Evolutionary conservation across 176 grass and related monocot species (phyloP).

Genomic region (Tillandsia leiboldiana): DNA sequence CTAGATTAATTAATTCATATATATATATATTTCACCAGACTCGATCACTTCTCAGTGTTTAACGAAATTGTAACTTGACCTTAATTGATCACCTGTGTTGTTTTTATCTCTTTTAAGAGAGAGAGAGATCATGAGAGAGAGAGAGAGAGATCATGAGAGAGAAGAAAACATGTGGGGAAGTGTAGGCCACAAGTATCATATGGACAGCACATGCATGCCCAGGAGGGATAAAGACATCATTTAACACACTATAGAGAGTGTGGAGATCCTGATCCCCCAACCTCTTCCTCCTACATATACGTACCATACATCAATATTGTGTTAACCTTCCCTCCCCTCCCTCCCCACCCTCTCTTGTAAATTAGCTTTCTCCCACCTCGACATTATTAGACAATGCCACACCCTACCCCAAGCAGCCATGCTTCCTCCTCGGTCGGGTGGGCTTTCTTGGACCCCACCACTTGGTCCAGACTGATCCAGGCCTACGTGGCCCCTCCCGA

Average conservation of each 20-base stretch:
- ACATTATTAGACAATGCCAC: background rate
- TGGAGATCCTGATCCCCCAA: no score
- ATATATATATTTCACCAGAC: no score
- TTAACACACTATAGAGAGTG: background rate
- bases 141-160: no score
- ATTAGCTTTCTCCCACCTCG: no score
- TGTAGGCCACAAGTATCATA: background rate
- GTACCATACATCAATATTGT: background rate
- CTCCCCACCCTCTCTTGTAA: background rate
- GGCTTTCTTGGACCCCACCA: background rate
- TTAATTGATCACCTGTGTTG: no score
- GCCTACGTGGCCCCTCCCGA: no score
- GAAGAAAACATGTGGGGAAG: background rate
- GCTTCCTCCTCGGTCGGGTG: background rate
- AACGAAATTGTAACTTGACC: no score
- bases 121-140: no score
- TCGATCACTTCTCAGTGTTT: no score
- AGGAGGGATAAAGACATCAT: background rate
- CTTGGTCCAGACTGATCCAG: background rate
- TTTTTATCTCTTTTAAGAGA: no score
- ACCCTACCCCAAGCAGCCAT: slow-evolving; percentile 1
- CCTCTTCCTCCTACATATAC: no score
- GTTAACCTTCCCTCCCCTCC: background rate
- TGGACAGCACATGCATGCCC: slow-evolving; percentile 1
- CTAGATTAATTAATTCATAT: no score